Percentiles rank a stretch among this genome's conserved stretches.
Conservation (phyloP, 2,329 filamentous ascomycete genomes). For the Pseudocercospora pini-densiflorae region DNA sequence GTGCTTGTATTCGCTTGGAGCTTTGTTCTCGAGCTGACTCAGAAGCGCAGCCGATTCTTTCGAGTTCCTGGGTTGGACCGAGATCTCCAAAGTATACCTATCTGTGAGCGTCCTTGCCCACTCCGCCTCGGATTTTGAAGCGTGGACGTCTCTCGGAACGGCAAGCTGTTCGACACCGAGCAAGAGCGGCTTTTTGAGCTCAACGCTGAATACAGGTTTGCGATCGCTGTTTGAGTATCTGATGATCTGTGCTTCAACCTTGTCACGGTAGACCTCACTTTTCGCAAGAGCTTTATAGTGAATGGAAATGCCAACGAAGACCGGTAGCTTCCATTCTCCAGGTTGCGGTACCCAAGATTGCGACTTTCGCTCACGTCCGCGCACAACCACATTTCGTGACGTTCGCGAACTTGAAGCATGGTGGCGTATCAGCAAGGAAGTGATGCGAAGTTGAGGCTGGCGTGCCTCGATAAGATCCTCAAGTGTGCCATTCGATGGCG, state of each 20-base stretch:
- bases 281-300: conserved; percentile 13
- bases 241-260: conserved; percentile 24
- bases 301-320: conserved; percentile 30
- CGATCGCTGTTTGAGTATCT: conserved; percentile 8
- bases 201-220: conserved; percentile 29
- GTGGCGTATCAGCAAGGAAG: conserved; percentile 3
- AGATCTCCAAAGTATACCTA: conserved; percentile 33
- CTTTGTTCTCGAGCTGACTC: conserved; percentile 29
- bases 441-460: neutral
- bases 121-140: conserved; percentile 17
- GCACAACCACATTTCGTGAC: neutral
- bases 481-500: neutral
- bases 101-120: conserved; percentile 30
- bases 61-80: conserved; percentile 38
- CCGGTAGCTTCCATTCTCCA: conserved; percentile 24
- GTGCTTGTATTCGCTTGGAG: conserved; percentile 4
- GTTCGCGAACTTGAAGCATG: neutral
- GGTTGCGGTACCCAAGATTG: conserved; percentile 32
- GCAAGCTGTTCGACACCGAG: conserved; percentile 31
- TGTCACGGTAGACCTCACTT: conserved; percentile 18
- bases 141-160: conserved; percentile 19
- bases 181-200: conserved; percentile 31
- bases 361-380: neutral
- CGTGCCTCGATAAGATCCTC: neutral
- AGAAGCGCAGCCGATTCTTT: conserved; percentile 38